A percentile compares a stretch with the other conserved stretches of the same genome.
Conservation (phyloP, 352 stramenopile genomes). For the Phytophthora brassicae region DNA sequence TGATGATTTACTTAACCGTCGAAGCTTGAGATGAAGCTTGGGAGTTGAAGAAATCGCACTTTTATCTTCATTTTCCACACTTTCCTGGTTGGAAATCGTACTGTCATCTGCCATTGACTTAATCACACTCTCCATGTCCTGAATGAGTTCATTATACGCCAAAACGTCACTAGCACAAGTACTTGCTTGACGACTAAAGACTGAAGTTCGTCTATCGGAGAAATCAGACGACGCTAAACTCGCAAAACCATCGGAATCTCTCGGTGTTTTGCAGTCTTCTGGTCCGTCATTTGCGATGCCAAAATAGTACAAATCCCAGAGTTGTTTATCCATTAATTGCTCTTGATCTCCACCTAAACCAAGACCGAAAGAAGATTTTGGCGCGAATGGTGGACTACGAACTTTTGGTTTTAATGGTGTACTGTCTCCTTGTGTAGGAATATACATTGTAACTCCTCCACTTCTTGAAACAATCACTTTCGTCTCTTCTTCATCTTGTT, state of each 20-base stretch:
- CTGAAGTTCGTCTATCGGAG: slow-evolving; percentile 34
- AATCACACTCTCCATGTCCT: slow-evolving; percentile 52
- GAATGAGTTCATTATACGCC: slow-evolving; percentile 67
- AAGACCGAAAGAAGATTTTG: slow-evolving; percentile 19
- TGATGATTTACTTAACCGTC: slow-evolving; percentile 17
- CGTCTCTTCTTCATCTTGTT: slow-evolving; percentile 11
- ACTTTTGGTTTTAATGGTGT: slow-evolving; percentile 16
- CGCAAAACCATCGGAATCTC: slow-evolving; percentile 10
- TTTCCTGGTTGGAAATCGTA: slow-evolving; percentile 23
- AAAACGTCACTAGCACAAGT: slow-evolving; percentile 62
- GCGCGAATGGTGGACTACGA: slow-evolving; percentile 9
- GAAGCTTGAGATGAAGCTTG: slow-evolving; percentile 31
- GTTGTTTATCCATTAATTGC: slow-evolving; percentile 53
- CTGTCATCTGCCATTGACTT: slow-evolving; percentile 27
- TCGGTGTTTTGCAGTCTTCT: neutral
- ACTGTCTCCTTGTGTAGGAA: slow-evolving; percentile 30
- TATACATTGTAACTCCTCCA: slow-evolving; percentile 55
- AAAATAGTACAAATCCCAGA: slow-evolving; percentile 59
- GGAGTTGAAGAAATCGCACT: slow-evolving; percentile 9
- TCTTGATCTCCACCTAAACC: slow-evolving; percentile 29
- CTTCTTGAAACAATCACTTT: slow-evolving; percentile 44
- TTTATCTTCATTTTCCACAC: slow-evolving; percentile 11
- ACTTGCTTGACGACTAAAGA: slow-evolving; percentile 48
- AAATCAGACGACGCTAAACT: no score
- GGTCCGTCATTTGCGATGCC: slow-evolving; percentile 46